Base-by-base conservation (phyloP, 2,329 filamentous ascomycete species). In the Colletotrichum higginsianum region DNA sequence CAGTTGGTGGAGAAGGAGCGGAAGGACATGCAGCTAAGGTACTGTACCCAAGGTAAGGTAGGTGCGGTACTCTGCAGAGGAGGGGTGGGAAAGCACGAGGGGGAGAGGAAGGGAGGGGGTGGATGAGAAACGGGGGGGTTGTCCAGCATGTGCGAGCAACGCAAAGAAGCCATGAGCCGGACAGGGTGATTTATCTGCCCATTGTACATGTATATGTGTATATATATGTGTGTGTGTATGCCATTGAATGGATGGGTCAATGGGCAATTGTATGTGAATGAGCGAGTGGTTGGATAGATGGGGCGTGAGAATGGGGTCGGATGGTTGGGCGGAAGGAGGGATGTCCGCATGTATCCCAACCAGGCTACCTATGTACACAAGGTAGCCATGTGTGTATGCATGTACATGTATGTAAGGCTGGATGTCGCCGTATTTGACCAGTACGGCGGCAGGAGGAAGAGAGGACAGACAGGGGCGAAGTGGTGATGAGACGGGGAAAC, bases 1-100 rank as follows among this genome's bases (percentile, higher is more conserved):
- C 78, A 81, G 77, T 78, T 82, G 81, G 83, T 83, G 82, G 84
- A 83, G 79, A 82, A 80, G 82, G 82, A 81, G 81, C 80, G 82
- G 80, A 81, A 79, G 77, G 79, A 83, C 80, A 84, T 84, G 84
- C 83, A 85, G 79, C 79, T 82, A 80, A 80, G 81, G 81, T 80
- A 58, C 38, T 7, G 23, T 65, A 68, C 30, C n/a, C 18, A 65
- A 68, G 61, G 42, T 63, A 44, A 65, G 47, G 53, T 40, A 57
- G 49, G 52, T 35, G 46, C 35, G 61, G 58, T 61, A 50, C 57
- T 61, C 57, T 61, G 57, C 49, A 49, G 71, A 50, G 44, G 65
- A 53, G 72, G 42, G 55, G 47, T 58, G 61, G 58, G 55, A 69
- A 58, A 74, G 52, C 23, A 62, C 60, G 40, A 57, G 55, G 49